Evolutionary conservation across 768 basidiomycete species (phyloP).

Genomic region (Hygrophoropsis aurantiaca): DNA sequence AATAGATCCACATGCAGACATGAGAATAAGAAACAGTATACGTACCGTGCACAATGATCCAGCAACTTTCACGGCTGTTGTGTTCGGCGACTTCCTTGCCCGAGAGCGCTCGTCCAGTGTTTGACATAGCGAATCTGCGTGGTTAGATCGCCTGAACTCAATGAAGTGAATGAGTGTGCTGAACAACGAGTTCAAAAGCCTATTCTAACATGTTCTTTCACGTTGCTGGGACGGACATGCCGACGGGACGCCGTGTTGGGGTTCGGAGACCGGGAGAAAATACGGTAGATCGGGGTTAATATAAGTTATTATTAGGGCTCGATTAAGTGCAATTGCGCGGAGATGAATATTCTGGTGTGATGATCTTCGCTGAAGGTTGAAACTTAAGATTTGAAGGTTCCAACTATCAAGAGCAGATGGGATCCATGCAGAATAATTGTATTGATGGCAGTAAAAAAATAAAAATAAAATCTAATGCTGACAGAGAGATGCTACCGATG

Average conservation of each 20-base stretch:
- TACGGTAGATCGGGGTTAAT: slow-evolving; percentile 1
- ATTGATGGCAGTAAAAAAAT: slow-evolving; percentile 20
- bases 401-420: background rate
- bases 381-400: background rate
- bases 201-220: background rate
- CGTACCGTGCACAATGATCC: slow-evolving; percentile 84
- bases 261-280: background rate
- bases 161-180: background rate
- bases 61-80: slow-evolving; percentile 61
- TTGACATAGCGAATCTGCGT: slow-evolving; percentile 12
- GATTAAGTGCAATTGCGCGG: background rate
- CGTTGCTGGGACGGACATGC: background rate
- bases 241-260: slow-evolving; percentile 12
- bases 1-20: background rate
- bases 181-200: background rate
- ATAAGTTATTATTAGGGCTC: background rate
- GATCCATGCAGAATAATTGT: slow-evolving; percentile 4
- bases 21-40: background rate
- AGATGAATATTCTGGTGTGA: background rate
- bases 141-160: slow-evolving; percentile 1
- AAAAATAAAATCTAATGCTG: slow-evolving; percentile 18
- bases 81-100: slow-evolving; percentile 55
- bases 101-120: slow-evolving; percentile 28
- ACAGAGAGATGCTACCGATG: slow-evolving; percentile 14
- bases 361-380: too few species aligned